These are phyloP conservation scores for Blastobotrys capitulatus DNA, from an alignment of 1,139 yeast species.

Conservation along the genomic window DNA sequence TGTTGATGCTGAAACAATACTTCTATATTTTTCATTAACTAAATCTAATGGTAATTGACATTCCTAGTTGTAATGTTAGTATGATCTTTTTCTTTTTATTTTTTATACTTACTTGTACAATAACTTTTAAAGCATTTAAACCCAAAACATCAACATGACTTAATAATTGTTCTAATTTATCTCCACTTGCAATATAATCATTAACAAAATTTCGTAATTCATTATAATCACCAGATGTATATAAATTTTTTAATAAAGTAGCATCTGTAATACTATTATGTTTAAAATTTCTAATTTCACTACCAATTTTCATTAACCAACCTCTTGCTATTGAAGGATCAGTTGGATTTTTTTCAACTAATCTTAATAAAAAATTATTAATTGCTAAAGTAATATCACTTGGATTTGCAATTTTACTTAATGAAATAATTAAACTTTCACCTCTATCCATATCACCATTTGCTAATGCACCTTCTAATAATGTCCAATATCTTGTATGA, in stretches of 20 bases:
- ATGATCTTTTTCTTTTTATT: background rate
- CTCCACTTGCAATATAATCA: conserved; percentile 27
- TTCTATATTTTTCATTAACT: conserved; percentile 6
- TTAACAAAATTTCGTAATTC: conserved; percentile 27
- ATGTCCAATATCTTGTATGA: conserved; percentile 62
- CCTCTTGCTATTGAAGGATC: conserved; percentile 26
- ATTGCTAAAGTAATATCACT: conserved; percentile 40
- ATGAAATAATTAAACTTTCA: conserved; percentile 54
- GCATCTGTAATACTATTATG: conserved; percentile 34
- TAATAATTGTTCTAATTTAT: conserved; percentile 40
- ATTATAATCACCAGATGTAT: conserved; percentile 22
- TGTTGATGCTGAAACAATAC: background rate
- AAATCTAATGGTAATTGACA: conserved; percentile 5
- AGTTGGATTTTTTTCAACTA: conserved; percentile 37
- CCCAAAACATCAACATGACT: conserved; percentile 66
- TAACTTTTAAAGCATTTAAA: conserved; percentile 48
- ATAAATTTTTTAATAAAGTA: conserved; percentile 31
- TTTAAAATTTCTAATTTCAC: conserved; percentile 24
- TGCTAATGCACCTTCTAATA: conserved; percentile 74
- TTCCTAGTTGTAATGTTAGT: conserved; percentile 2
- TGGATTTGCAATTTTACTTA: conserved; percentile 41
- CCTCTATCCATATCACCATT: conserved; percentile 70
- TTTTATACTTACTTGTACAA: conserved; percentile 30
- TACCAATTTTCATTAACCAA: conserved; percentile 27
- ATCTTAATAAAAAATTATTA: conserved; percentile 44